Evolutionary conservation across 139 green algal genomes (phyloP).

Genomic region (Chlorella sp.): DNA sequence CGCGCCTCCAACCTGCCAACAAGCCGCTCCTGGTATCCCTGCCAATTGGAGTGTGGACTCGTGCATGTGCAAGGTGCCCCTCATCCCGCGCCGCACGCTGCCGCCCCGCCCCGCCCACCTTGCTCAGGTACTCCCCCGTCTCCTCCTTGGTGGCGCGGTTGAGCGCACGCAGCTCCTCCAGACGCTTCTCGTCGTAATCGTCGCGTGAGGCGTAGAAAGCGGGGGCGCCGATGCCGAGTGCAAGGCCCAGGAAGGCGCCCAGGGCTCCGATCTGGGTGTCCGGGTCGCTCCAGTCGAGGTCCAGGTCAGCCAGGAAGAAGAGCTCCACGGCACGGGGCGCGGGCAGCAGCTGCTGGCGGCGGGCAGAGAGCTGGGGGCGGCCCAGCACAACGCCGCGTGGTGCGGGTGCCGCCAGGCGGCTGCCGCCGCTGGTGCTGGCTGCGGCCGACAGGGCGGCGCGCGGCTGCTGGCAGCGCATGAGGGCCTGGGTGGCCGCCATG

Average conservation of each 20-base stretch:
- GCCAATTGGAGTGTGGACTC: too few species aligned
- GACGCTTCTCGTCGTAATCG: constrained; percentile 76
- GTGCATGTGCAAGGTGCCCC: too few species aligned
- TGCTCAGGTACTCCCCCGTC: constrained; percentile 83
- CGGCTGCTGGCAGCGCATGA: background rate
- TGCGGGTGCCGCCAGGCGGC: background rate
- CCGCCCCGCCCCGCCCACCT: constrained; percentile 10
- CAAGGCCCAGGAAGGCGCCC: constrained; percentile 66
- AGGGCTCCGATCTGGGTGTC: constrained; percentile 66
- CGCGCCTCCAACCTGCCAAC: too few species aligned
- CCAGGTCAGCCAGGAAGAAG: constrained; percentile 51
- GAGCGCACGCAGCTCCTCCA: constrained; percentile 85
- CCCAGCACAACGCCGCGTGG: background rate
- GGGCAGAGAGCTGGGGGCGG: background rate
- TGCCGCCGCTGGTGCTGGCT: background rate
- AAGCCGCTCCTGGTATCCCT: too few species aligned
- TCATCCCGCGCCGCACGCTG: background rate
- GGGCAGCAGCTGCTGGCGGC: constrained; percentile 12
- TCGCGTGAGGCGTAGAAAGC: constrained; percentile 84
- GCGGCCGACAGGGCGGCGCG: background rate
- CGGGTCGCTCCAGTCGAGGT: constrained; percentile 82
- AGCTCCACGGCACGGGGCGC: constrained; percentile 4
- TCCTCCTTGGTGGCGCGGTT: constrained; percentile 82
- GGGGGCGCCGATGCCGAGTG: constrained; percentile 71
- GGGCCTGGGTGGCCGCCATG: constrained; percentile 10